Base-by-base conservation (phyloP, 2,329 filamentous ascomycete species). In the Aspergillus sp. region DNA sequence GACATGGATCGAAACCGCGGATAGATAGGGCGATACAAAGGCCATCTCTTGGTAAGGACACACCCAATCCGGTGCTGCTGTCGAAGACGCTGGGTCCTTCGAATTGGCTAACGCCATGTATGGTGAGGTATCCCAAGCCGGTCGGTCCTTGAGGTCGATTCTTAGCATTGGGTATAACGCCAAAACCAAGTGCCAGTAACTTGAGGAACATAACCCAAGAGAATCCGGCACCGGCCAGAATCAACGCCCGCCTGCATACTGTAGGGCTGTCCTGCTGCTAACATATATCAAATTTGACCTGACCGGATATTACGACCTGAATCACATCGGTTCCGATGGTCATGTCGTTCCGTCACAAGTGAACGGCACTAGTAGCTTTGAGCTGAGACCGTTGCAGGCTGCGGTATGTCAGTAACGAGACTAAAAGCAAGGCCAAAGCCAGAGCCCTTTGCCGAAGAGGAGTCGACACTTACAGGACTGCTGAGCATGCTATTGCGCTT, bases 401-500 rank as follows among this genome's bases (percentile, higher is more conserved):
- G 42, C 35, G 30, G 41, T 17, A 16, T 30, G 37, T 52, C 34
- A 52, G 48, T 34, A 42, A 42, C 15, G 26, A 13, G 29, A 29
- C 32, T 12, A 15, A 14, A 32, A 45, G 45, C 42, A 43, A 26
- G 15, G 47, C 39, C 48, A 44, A 33, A 34, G 29, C 25, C 36
- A 33, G 29, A 35, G 33, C 37, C 39, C 20, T 36, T 33, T 36
- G 37, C 26, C 47, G 48, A 32, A 35, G 17, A 29, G 32, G 35
- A 42, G 36, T 32, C 24, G 35, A 36, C 33, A 80, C 85, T 67
- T 78, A 93, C 86, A 56, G 89, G 89, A 68, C 86, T 94, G 71
- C 93, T 95, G 39, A 95, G 72, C 75, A 94, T 93, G 62, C 80
- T 89, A 61, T 94, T 86, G 40, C 89, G 75, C 70, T 93, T 93